Evolutionary conservation across 805 yeast species (phyloP).

Genomic region (Pichia occidentalis): DNA sequence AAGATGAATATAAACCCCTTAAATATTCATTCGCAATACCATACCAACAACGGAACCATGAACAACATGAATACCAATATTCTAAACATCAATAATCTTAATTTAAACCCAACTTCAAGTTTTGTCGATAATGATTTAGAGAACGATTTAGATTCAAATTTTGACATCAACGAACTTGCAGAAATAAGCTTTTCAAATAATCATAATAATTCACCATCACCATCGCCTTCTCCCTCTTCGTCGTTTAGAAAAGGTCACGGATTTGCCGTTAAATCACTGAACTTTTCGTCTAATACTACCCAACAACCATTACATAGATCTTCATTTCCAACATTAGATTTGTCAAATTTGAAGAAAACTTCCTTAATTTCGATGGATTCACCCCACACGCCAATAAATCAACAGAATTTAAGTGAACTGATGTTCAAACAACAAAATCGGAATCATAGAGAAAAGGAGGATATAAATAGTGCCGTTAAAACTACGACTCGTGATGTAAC

Average conservation of each 20-base stretch:
- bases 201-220: conserved; percentile 3
- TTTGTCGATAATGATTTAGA: conserved; percentile 10
- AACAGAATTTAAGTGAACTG: conserved; percentile 6
- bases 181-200: not conserved
- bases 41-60: too few relatives aligned
- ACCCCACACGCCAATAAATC: conserved; percentile 8
- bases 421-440: too few relatives aligned
- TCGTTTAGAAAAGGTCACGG: not conserved
- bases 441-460: too few relatives aligned
- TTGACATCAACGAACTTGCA: not conserved
- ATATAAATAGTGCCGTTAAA: too few relatives aligned
- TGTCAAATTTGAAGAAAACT: conserved; percentile 1
- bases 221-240: conserved; percentile 8
- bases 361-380: conserved; percentile 1
- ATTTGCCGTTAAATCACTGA: not conserved
- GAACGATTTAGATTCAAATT: not conserved
- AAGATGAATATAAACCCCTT: too few relatives aligned
- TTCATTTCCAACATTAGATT: not conserved
- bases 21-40: too few relatives aligned
- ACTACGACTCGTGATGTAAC: too few relatives aligned
- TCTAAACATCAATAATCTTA: too few relatives aligned
- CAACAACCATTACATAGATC: too few relatives aligned
- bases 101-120: too few relatives aligned
- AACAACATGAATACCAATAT: too few relatives aligned
- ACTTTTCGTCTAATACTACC: too few relatives aligned